These are phyloP conservation scores for Ephemerocybe angulata DNA, from an alignment of 768 basidiomycete species.

Conservation along the genomic window DNA sequence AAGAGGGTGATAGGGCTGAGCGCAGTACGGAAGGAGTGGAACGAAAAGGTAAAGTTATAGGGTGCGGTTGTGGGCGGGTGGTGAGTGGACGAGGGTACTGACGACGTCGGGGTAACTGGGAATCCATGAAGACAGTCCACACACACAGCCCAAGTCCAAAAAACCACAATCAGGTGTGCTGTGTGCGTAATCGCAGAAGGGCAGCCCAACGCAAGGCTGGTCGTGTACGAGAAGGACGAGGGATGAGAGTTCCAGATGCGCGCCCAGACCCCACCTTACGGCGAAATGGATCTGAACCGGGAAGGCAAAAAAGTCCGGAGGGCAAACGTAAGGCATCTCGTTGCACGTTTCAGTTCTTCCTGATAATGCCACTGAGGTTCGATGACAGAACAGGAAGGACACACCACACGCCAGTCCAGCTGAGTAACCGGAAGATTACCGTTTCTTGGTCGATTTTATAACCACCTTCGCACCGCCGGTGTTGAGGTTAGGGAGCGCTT, in stretches of 20 bases:
- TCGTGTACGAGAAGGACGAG: neutral
- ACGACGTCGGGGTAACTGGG: neutral
- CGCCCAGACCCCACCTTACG: neutral
- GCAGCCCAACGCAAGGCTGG: no score
- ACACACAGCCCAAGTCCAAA: no score
- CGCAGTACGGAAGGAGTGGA: neutral
- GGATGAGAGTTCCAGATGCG: neutral
- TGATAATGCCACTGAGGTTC: neutral
- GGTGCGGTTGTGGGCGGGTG: neutral
- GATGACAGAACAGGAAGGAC: neutral
- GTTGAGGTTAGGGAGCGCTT: constrained; percentile 19
- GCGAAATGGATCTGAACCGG: neutral
- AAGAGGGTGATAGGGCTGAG: neutral
- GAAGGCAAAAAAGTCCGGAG: neutral
- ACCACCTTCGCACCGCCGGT: constrained; percentile 21
- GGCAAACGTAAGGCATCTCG: neutral
- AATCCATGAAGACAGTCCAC: no score
- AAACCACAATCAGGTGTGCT: no score
- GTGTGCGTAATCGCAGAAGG: no score
- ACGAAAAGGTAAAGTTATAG: neutral
- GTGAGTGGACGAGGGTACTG: neutral
- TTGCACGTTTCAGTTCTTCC: constrained; percentile 1
- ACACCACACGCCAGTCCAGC: no score
- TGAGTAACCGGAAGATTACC: constrained; percentile 7
- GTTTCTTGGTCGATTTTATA: constrained; percentile 17